These are phyloP conservation scores for Meyerozyma athensensis DNA, from an alignment of 1,139 yeast genomes.

Conservation along the genomic window DNA sequence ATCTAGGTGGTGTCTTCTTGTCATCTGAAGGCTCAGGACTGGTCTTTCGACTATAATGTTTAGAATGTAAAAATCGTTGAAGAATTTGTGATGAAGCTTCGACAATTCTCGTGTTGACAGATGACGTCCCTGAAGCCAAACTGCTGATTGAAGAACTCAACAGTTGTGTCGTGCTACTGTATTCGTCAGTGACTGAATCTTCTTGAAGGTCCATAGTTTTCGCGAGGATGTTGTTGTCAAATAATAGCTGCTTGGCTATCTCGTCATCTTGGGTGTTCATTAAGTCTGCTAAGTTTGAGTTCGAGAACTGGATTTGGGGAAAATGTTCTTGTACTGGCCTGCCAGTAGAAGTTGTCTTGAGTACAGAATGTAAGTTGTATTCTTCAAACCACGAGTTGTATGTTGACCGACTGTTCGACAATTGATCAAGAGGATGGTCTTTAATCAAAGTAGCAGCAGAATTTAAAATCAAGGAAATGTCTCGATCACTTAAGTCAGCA, in stretches of 20 bases:
- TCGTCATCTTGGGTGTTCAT: conserved; percentile 3
- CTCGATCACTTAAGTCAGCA: conserved; percentile 25
- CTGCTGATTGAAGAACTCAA: conserved; percentile 37
- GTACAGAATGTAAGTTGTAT: conserved; percentile 19
- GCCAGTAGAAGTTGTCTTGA: conserved; percentile 16
- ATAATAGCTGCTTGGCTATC: conserved; percentile 19
- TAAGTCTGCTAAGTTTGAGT: conserved; percentile 1
- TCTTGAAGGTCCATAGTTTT: conserved; percentile 23
- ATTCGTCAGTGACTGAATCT: conserved; percentile 16
- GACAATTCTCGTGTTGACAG: conserved; percentile 25
- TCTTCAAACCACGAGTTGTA: conserved; percentile 34
- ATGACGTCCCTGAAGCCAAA: conserved; percentile 26
- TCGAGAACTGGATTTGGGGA: conserved; percentile 26
- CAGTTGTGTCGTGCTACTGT: conserved; percentile 19
- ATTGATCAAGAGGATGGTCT: conserved; percentile 22
- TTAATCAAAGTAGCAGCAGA: conserved; percentile 27
- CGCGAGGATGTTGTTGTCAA: conserved; percentile 20
- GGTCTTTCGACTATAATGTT: neutral
- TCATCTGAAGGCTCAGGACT: conserved; percentile 5
- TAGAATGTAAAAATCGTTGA: conserved; percentile 18
- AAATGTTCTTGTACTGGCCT: conserved; percentile 14
- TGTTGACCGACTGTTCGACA: conserved; percentile 22
- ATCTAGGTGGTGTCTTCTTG: conserved; percentile 7
- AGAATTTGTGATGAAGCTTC: conserved; percentile 30
- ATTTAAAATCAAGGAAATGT: conserved; percentile 33